Conservation (phyloP, 1,284 basidiomycete genomes). For the Trichosporon ovoides region DNA sequence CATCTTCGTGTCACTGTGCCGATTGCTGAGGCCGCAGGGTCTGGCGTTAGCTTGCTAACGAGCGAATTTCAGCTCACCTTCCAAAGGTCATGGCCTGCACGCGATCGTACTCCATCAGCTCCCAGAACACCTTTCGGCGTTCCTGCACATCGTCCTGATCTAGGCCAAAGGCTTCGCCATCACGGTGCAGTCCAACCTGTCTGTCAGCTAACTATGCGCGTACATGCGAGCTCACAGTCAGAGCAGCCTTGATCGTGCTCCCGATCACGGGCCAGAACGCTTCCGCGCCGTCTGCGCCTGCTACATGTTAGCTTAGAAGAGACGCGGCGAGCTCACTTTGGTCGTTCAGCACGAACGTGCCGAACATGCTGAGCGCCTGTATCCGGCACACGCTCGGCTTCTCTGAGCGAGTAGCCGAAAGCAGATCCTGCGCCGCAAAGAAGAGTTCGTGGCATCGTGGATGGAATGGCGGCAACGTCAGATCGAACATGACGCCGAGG, state of each 20-base stretch:
- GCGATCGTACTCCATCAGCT: slow-evolving; percentile 44
- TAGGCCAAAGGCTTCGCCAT: slow-evolving; percentile 41
- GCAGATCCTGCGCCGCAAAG: slow-evolving; percentile 11
- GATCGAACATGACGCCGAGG: slow-evolving; percentile 46
- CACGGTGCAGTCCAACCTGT: slow-evolving; percentile 46
- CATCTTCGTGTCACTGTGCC: slow-evolving; percentile 38
- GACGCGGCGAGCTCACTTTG: not conserved
- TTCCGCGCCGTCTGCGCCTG: slow-evolving; percentile 40
- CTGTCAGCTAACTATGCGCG: slow-evolving; percentile 3
- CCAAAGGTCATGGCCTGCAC: slow-evolving; percentile 47
- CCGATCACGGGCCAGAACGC: slow-evolving; percentile 48
- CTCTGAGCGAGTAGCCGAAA: slow-evolving; percentile 11
- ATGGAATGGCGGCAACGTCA: slow-evolving; percentile 41
- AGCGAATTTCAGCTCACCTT: slow-evolving; percentile 5
- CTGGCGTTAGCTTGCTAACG: slow-evolving; percentile 1
- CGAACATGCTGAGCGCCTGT: slow-evolving; percentile 43
- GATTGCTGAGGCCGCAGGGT: slow-evolving; percentile 36
- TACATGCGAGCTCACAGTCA: slow-evolving; percentile 37
- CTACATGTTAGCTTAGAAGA: not conserved
- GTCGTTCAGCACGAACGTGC: slow-evolving; percentile 46
- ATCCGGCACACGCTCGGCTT: slow-evolving; percentile 39
- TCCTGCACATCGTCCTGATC: slow-evolving; percentile 42
- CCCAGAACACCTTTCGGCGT: slow-evolving; percentile 46
- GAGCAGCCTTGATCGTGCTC: slow-evolving; percentile 38
- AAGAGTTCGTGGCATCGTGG: slow-evolving; percentile 39